Base-by-base conservation (phyloP, 2,329 filamentous ascomycete species). In the Zymoseptoria pseudotritici region DNA sequence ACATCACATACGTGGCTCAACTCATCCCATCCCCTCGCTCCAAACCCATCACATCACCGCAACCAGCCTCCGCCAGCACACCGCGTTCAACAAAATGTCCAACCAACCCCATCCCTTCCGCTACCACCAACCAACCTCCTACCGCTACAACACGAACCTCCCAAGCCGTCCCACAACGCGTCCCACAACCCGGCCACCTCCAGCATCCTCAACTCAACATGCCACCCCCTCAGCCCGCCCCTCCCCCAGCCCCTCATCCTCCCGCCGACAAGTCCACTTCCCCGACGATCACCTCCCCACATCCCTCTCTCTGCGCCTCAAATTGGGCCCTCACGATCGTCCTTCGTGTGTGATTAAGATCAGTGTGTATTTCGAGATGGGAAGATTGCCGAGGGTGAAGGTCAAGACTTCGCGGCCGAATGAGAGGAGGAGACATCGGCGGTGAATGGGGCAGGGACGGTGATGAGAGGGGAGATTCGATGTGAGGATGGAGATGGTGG, bases 321-420 rank as follows among this genome's bases (percentile, higher is more conserved):
- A 66, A 50, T 60, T 71, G 9, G 70, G 70, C 1, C 69, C 70
- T 0, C 46, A 58, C 20, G 60, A 64, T 6, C 53, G 60, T n/a
- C 68, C 69, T 6, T 67, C 68, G 2, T 61, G 64, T 26, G 59
- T 71, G 21, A 58, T 72, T 17, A 70, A 69, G 62, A 71, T 72
- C 58, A 69, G 65, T 22, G 63, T 72, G 3, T 58, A 62, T 17
- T 72, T 72, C 51, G 65, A 68, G 42, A 59, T 58, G 13, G 70
- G 70, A 1, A 58, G 56, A 17, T 57, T 72, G 31, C 70, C 70
- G 2, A 60, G 67, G 53, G 66, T 72, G 53, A 69, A 67, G 57
- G 64, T 72, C 21, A 66, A 65, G 49, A 70, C 67, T 9, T 64
- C 67, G 50, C 65, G 62, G 53, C 61, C 67, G 29, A 55, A 58